Percentiles rank a stretch among this genome's conserved stretches.
Evolutionary conservation across 225 moss, liverwort and hornwort species (phyloP).

Genomic region (Rhytidiadelphus loreus): DNA sequence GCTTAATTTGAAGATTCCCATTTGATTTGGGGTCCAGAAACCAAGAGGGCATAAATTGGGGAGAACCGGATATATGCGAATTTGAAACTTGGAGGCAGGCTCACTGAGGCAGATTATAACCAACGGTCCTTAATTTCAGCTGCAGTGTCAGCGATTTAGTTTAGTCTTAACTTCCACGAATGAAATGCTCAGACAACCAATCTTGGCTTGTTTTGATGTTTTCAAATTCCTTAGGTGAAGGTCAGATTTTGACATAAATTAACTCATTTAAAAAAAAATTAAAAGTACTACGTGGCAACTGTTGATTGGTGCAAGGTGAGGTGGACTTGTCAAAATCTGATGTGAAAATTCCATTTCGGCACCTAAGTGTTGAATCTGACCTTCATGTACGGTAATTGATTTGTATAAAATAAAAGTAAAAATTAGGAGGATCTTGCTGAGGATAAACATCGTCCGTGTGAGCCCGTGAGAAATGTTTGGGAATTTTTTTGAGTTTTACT

Average conservation of each 20-base stretch:
- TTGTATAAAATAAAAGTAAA: not conserved
- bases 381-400: accelerated
- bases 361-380: accelerated
- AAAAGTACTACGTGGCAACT: not conserved
- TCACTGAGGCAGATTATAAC: not conserved
- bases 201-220: not conserved
- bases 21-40: not conserved
- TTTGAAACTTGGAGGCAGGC: not conserved
- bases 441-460: accelerated
- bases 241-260: not conserved
- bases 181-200: not conserved
- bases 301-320: too few relatives aligned
- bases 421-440: too few relatives aligned
- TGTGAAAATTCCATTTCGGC: not conserved
- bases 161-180: not conserved
- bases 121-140: not conserved
- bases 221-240: not conserved
- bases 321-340: not conserved
- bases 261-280: not conserved
- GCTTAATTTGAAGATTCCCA: not conserved
- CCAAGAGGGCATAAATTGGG: not conserved
- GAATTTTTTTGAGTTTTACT: too few relatives aligned
- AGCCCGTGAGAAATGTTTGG: too few relatives aligned
- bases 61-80: not conserved
- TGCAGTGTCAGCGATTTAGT: not conserved